Percentiles rank a stretch among this genome's conserved stretches.
phyloP scores from a whole-genome alignment of 352 stramenopile genomes.

The Globisporangium cederbergense region DNA sequence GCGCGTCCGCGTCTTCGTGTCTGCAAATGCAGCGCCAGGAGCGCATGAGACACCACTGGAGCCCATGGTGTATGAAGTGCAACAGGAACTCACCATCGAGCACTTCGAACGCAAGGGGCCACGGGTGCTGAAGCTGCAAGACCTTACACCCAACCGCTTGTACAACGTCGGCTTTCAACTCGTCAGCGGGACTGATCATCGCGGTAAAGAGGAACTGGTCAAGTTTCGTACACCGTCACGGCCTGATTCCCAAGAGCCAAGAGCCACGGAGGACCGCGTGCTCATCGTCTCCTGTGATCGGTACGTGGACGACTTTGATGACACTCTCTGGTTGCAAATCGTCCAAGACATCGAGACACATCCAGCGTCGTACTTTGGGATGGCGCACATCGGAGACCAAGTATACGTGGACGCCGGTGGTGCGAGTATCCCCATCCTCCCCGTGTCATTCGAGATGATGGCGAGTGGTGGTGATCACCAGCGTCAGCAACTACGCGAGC shows the following conservation, averaged over 20 bases:
- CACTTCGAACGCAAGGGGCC: conserved; percentile 13
- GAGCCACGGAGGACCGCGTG: conserved; percentile 17
- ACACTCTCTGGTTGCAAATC: conserved; percentile 38
- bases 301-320: conserved; percentile 54
- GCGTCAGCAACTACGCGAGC: conserved; percentile 2
- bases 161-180: conserved; percentile 30
- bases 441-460: conserved; percentile 12
- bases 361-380: conserved; percentile 40
- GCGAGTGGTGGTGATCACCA: not conserved
- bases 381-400: conserved; percentile 54
- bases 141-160: conserved; percentile 31
- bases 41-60: not conserved
- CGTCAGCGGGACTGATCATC: not conserved
- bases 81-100: conserved; percentile 8
- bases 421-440: conserved; percentile 27
- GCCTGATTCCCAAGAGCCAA: not conserved
- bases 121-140: conserved; percentile 24
- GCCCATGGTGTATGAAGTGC: conserved; percentile 1
- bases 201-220: conserved; percentile 20
- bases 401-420: conserved; percentile 47
- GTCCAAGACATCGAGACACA: conserved; percentile 33
- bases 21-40: not conserved
- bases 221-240: conserved; percentile 30
- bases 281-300: conserved; percentile 58
- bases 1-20: conserved; percentile 18